Evolutionary conservation across 2,329 filamentous ascomycete species (phyloP).

Genomic region (Fusarium camptoceras): DNA sequence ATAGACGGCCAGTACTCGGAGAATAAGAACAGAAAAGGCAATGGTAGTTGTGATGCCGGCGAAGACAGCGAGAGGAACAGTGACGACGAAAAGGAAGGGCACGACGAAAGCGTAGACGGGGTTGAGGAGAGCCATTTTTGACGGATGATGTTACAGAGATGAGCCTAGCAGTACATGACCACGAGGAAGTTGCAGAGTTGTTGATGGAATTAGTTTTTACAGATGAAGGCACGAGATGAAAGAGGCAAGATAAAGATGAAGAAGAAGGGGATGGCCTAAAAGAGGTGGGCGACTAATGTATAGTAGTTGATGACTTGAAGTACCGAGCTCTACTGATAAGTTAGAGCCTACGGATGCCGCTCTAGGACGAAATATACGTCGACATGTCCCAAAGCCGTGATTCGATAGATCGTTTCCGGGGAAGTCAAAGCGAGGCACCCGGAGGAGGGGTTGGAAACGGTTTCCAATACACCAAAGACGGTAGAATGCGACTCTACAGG

Average conservation of each 20-base stretch:
- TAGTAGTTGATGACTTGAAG: conserved; percentile 13
- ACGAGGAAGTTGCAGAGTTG: conserved; percentile 13
- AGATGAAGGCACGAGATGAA: background rate
- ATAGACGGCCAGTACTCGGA: conserved; percentile 72
- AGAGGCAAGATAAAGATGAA: background rate
- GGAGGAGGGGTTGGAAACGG: conserved; percentile 23
- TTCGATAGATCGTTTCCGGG: conserved; percentile 29
- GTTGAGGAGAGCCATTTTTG: conserved; percentile 64
- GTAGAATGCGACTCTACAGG: conserved; percentile 19
- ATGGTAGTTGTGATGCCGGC: conserved; percentile 72
- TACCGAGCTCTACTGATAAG: conserved; percentile 13
- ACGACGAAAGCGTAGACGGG: conserved; percentile 68
- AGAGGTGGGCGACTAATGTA: conserved; percentile 10
- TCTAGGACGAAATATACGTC: conserved; percentile 18
- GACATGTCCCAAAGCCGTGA: conserved; percentile 24
- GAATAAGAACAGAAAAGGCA: conserved; percentile 70
- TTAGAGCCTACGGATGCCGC: conserved; percentile 9
- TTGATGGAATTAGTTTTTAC: conserved; percentile 10
- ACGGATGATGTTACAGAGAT: conserved; percentile 20
- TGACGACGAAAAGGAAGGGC: conserved; percentile 71
- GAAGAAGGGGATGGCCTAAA: background rate
- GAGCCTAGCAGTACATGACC: conserved; percentile 41
- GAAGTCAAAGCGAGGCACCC: conserved; percentile 14
- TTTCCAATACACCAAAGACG: background rate
- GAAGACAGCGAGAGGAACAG: conserved; percentile 71